Conservation (phyloP, 495 filamentous ascomycete genomes). For the Mytilinidion resinicola region DNA sequence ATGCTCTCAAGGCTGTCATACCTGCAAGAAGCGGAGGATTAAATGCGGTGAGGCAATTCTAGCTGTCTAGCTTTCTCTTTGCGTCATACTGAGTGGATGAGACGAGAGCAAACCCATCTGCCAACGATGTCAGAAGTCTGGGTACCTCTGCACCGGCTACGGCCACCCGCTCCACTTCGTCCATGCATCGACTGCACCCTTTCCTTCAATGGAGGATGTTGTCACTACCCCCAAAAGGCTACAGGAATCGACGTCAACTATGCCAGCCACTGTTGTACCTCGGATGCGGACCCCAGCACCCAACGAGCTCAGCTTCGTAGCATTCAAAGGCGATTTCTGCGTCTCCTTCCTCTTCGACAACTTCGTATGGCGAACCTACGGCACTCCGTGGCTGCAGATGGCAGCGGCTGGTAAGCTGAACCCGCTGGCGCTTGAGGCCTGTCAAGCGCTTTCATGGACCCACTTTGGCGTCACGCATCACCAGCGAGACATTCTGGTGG, state of each 20-base stretch:
- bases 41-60: slow-evolving; percentile 14
- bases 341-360: slow-evolving; percentile 17
- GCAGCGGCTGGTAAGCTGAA: slow-evolving; percentile 8
- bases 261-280: slow-evolving; percentile 7
- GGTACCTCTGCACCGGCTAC: slow-evolving; percentile 19
- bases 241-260: not conserved
- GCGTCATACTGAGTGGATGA: not conserved
- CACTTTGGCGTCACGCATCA: slow-evolving; percentile 11
- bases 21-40: slow-evolving; percentile 17
- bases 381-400: slow-evolving; percentile 9
- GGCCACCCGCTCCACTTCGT: slow-evolving; percentile 7
- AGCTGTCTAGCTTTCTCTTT: not conserved
- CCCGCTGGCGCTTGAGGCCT: not conserved
- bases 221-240: not conserved
- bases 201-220: not conserved
- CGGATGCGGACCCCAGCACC: slow-evolving; percentile 8
- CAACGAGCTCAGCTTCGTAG: slow-evolving; percentile 10
- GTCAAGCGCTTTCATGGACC: slow-evolving; percentile 4
- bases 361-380: slow-evolving; percentile 21
- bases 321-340: slow-evolving; percentile 17
- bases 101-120: slow-evolving; percentile 21
- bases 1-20: slow-evolving; percentile 8
- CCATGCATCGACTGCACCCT: slow-evolving; percentile 8
- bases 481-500: slow-evolving; percentile 11
- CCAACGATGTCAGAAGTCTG: slow-evolving; percentile 14